Evolutionary conservation across 1,139 yeast species (phyloP), one percentile per base, ranked within the genome.

Genomic region (Starmera stellimalicola): DNA sequence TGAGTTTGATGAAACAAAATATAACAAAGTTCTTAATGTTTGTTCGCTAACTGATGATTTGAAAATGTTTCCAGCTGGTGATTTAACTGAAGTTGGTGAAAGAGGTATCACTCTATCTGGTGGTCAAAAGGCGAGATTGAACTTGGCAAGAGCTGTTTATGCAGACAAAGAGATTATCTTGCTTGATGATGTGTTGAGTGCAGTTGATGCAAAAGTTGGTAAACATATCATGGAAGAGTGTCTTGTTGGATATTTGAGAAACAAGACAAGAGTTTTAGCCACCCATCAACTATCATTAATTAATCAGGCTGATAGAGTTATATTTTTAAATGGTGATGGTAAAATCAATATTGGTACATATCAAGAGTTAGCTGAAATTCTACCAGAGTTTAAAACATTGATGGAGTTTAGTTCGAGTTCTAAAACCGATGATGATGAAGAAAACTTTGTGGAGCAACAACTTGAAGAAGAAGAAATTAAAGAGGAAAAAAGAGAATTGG

Each of bases 141-240:
- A 77, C 43, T 62, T 84, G 35, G 95, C 95, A 1, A 68, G 95
- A 45, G 85, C 94, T 2, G 85, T 81, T 2, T 84, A 84, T 52
- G 73, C 77, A 26, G 65, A 73, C 38, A 58, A 63, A 3, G 84
- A 80, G 41, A 73, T 80, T 26, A 61, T 82, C 15, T 56, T 84
- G 35, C 56, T 84, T 38, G 95, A 84, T 51, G 95, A 84, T 56
- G 93, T 83, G 7, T 62, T 84, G 38, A 73, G 83, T 57, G 95
- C 95, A 1, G 94, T 84, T n/a, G 95, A 84, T 61, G 84, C 94
- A 5, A 74, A 79, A 46, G 94, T 84, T 17, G 94, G 94, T 20
- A 77, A 70, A 43, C 82, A 77, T 47, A 80, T 84, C 35, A 71
- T 83, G 70, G 71, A 73, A 31, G 57, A 70, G 16, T 81, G 93